These are phyloP conservation scores for Verticillium nubilum DNA, from an alignment of 2,329 filamentous ascomycete genomes.

Conservation along the genomic window DNA sequence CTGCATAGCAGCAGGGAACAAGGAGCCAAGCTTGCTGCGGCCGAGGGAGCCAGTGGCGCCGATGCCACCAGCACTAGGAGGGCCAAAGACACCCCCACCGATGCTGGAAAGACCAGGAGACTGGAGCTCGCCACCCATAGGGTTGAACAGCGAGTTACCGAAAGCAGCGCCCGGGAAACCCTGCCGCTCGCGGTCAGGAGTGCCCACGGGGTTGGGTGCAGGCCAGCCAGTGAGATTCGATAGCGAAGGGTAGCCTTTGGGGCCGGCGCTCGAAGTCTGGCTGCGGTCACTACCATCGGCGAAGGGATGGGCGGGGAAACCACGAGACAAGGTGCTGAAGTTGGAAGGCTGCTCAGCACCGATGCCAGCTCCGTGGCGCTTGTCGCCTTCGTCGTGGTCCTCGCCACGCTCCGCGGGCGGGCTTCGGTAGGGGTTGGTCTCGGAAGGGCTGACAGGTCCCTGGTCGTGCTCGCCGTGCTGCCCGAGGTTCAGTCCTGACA, in stretches of 20 bases:
- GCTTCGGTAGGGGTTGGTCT: constrained; percentile 95
- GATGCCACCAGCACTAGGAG: constrained; percentile 47
- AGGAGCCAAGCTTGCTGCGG: constrained; percentile 77
- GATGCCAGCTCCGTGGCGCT: constrained; percentile 44
- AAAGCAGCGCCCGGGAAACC: constrained; percentile 52
- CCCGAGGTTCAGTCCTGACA: constrained; percentile 53
- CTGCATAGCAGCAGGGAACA: constrained; percentile 88
- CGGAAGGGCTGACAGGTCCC: constrained; percentile 81
- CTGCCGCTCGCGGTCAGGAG: constrained; percentile 60
- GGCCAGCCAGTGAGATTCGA: constrained; percentile 60
- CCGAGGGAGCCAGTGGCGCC: constrained; percentile 61
- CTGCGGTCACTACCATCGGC: constrained; percentile 77
- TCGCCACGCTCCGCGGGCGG: constrained; percentile 70
- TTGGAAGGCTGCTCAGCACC: constrained; percentile 36
- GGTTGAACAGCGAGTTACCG: constrained; percentile 74
- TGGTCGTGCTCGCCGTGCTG: constrained; percentile 53
- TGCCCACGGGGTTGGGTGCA: constrained; percentile 55
- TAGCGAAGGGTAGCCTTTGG: constrained; percentile 64
- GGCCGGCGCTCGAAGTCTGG: constrained; percentile 83
- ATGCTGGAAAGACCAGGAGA: constrained; percentile 53
- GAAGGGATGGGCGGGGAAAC: constrained; percentile 35
- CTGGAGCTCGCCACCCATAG: constrained; percentile 66
- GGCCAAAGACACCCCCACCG: constrained; percentile 60
- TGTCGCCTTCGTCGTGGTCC: constrained; percentile 50
- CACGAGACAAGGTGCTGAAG: constrained; percentile 51